phyloP scores from a whole-genome alignment of 495 filamentous ascomycete species.

The Tuber umbilicatum region DNA sequence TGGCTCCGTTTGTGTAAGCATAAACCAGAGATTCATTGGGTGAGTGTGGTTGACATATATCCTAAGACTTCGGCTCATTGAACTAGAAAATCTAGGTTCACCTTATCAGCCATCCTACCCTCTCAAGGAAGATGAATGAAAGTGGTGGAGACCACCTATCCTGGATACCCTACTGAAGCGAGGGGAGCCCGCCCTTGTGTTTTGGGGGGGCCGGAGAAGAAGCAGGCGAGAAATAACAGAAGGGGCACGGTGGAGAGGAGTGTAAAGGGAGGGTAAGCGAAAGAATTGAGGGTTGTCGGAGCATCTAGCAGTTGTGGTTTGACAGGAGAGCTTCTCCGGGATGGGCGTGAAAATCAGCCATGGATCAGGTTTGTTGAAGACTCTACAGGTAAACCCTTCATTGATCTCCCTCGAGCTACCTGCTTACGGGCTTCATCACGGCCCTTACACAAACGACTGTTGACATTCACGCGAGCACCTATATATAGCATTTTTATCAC shows the following conservation, averaged over 20 bases:
- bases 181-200: too few species aligned
- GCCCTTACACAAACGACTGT: not conserved
- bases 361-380: not conserved
- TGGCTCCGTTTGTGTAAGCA: too few species aligned
- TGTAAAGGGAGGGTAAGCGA: not conserved
- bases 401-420: not conserved
- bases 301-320: slow-evolving; percentile 16
- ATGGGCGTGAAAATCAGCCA: not conserved
- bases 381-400: not conserved
- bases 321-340: slow-evolving; percentile 20
- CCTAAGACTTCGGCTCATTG: too few species aligned
- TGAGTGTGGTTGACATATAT: too few species aligned
- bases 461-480: not conserved
- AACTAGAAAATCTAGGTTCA: too few species aligned
- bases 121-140: too few species aligned
- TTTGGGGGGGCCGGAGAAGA: too few species aligned
- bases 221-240: not conserved
- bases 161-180: too few species aligned
- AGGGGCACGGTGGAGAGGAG: not conserved
- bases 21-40: too few species aligned
- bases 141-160: too few species aligned
- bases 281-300: slow-evolving; percentile 18
- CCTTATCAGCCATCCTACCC: too few species aligned
- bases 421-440: not conserved
- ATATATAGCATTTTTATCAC: not conserved